These are phyloP conservation scores for Aspergillus amoenus DNA, from an alignment of 2,329 filamentous ascomycete species.

Conservation along the genomic window DNA sequence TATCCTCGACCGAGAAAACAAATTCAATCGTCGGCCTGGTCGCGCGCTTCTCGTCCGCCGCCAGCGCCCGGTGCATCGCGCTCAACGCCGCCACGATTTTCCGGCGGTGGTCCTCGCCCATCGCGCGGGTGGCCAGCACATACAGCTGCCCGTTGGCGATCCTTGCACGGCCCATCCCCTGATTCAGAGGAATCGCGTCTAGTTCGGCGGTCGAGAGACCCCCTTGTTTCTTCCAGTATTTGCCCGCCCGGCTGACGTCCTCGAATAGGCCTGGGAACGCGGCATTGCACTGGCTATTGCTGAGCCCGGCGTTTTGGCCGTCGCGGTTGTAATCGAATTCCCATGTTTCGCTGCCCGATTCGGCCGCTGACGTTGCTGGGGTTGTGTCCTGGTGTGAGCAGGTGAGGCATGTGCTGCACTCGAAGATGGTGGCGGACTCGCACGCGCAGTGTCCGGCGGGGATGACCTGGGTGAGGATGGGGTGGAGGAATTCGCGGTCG, in stretches of 20 bases:
- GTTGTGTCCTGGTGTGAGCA: conserved; percentile 20
- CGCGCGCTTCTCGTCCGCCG: conserved; percentile 33
- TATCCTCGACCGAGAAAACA: conserved; percentile 44
- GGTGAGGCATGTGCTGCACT: conserved; percentile 36
- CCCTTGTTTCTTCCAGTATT: conserved; percentile 29
- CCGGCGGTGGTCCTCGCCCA: conserved; percentile 37
- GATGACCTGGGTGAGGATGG: conserved; percentile 38
- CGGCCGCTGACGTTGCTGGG: background rate
- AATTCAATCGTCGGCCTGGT: conserved; percentile 49
- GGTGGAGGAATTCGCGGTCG: conserved; percentile 36
- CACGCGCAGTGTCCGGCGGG: conserved; percentile 42
- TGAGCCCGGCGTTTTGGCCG: conserved; percentile 30
- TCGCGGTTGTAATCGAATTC: conserved; percentile 34
- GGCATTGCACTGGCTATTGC: conserved; percentile 28
- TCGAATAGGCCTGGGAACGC: conserved; percentile 40
- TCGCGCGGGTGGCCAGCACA: conserved; percentile 29
- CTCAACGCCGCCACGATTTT: conserved; percentile 45
- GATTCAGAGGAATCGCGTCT: conserved; percentile 27
- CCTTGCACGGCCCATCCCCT: conserved; percentile 36
- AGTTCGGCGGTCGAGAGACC: conserved; percentile 28
- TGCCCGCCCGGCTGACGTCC: conserved; percentile 31
- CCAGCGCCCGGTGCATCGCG: conserved; percentile 50
- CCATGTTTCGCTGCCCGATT: conserved; percentile 20
- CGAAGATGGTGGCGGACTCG: conserved; percentile 38
- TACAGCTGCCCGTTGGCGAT: conserved; percentile 36